Percentiles rank a stretch among this genome's conserved stretches.
Evolutionary conservation across 495 filamentous ascomycete species (phyloP).

Genomic region (Trichoderma reesei): DNA sequence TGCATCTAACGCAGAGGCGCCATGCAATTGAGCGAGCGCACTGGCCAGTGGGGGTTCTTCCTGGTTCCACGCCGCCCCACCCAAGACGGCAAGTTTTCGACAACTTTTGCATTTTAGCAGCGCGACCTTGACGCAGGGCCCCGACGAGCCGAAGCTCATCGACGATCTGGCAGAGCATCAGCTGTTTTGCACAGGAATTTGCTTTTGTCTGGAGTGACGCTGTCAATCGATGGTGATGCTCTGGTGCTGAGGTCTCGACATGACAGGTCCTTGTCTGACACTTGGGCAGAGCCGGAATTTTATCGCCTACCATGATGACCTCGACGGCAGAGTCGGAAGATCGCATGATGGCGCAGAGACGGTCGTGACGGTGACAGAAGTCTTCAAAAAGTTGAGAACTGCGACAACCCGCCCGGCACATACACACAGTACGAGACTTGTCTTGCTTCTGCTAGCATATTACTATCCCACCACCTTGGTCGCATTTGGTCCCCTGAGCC

Average conservation of each 20-base stretch:
- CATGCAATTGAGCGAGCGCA: neutral
- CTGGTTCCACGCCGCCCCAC: neutral
- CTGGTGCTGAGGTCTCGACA: too few relatives aligned
- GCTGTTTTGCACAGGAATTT: neutral
- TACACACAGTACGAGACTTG: neutral
- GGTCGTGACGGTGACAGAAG: neutral
- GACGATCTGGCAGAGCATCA: neutral
- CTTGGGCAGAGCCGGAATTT: neutral
- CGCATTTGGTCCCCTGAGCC: too few relatives aligned
- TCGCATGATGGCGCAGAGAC: neutral
- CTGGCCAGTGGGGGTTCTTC: neutral
- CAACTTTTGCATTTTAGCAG: neutral
- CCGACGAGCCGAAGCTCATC: constrained; percentile 1
- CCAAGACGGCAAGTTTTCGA: neutral
- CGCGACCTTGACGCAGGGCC: neutral
- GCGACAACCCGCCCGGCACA: too few relatives aligned
- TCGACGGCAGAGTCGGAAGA: neutral
- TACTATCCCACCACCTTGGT: too few relatives aligned
- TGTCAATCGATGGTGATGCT: neutral
- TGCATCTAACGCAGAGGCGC: neutral
- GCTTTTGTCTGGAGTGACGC: neutral
- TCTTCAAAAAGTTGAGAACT: neutral
- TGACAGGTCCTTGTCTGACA: too few relatives aligned
- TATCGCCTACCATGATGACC: neutral
- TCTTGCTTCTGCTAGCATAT: neutral